Conservation (phyloP, 768 basidiomycete genomes). For the Mrakia gelida region DNA sequence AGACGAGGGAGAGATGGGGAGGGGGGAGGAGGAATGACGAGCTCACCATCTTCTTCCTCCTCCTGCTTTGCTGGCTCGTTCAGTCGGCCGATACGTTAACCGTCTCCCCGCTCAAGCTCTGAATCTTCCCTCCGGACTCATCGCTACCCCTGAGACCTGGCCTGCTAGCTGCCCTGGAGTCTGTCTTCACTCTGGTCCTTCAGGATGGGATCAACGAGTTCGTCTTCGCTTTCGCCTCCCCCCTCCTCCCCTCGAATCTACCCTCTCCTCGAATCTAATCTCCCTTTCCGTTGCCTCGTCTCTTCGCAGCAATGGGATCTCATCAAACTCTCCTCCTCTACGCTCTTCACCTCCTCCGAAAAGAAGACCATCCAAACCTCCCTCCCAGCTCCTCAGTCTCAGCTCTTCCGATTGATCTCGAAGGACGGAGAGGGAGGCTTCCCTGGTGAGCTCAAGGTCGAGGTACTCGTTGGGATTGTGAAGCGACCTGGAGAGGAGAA, state of each 20-base stretch:
- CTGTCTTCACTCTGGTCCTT: slow-evolving; percentile 27
- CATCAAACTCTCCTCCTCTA: background rate
- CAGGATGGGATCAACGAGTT: slow-evolving; percentile 28
- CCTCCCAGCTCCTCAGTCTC: slow-evolving; percentile 11
- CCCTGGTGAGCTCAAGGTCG: slow-evolving; percentile 20
- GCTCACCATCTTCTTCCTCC: background rate
- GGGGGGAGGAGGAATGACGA: background rate
- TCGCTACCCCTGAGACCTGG: slow-evolving; percentile 1
- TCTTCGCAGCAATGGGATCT: slow-evolving; percentile 20
- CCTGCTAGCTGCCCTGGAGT: slow-evolving; percentile 2
- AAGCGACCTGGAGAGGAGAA: background rate
- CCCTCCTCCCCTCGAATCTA: too few relatives aligned
- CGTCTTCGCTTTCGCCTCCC: background rate
- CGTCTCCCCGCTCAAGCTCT: slow-evolving; percentile 19
- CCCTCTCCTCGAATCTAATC: background rate
- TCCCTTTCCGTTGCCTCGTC: background rate
- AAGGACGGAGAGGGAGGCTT: slow-evolving; percentile 27
- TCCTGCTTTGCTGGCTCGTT: background rate
- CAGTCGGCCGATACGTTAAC: slow-evolving; percentile 28
- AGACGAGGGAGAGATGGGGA: background rate
- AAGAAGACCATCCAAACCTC: slow-evolving; percentile 5
- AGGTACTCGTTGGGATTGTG: slow-evolving; percentile 21
- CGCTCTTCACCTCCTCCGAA: slow-evolving; percentile 24
- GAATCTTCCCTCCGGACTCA: background rate
- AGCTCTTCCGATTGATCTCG: slow-evolving; percentile 23